Evolutionary conservation across 1,284 basidiomycete species (phyloP).

Genomic region (Schizophyllum amplum): DNA sequence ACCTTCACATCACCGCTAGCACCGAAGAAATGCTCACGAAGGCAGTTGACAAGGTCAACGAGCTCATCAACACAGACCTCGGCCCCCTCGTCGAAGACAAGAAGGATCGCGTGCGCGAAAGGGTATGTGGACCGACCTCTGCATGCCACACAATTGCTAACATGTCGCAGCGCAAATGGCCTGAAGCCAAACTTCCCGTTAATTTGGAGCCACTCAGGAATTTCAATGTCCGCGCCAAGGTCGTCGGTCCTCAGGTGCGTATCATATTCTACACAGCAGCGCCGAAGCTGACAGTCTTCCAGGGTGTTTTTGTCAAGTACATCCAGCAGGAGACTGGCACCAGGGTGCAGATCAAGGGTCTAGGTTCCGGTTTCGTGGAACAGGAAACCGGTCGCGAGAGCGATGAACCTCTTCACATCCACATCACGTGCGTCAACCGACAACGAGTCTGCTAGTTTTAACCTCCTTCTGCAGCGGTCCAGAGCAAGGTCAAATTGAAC

Average conservation of each 20-base stretch:
- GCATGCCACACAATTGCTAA: not conserved
- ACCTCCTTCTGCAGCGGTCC: slow-evolving; percentile 57
- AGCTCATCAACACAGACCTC: slow-evolving; percentile 79
- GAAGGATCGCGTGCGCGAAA: slow-evolving; percentile 54
- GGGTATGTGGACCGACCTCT: slow-evolving; percentile 26
- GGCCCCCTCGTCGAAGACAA: slow-evolving; percentile 86
- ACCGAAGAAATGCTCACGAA: slow-evolving; percentile 73
- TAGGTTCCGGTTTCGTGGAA: slow-evolving; percentile 94
- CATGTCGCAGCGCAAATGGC: slow-evolving; percentile 76
- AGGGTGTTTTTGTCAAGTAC: slow-evolving; percentile 98
- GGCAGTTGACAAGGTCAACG: slow-evolving; percentile 80
- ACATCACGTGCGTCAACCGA: slow-evolving; percentile 67
- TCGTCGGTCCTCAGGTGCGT: slow-evolving; percentile 86
- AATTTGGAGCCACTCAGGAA: slow-evolving; percentile 87
- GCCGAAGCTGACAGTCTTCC: not conserved
- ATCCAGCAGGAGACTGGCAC: slow-evolving; percentile 96
- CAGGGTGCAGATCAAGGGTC: slow-evolving; percentile 96
- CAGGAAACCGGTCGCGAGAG: slow-evolving; percentile 87
- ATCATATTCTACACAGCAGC: not conserved
- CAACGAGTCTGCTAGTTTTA: slow-evolving; percentile 2
- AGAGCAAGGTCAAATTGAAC: slow-evolving; percentile 79
- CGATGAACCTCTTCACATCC: slow-evolving; percentile 91
- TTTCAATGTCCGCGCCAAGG: slow-evolving; percentile 96
- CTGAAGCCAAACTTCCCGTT: slow-evolving; percentile 87
- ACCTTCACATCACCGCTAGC: slow-evolving; percentile 87